A percentile compares a stretch with the other conserved stretches of the same genome.
Evolutionary conservation across 2,329 filamentous ascomycete genomes (phyloP).

Genomic region (Akanthomyces lecanii): DNA sequence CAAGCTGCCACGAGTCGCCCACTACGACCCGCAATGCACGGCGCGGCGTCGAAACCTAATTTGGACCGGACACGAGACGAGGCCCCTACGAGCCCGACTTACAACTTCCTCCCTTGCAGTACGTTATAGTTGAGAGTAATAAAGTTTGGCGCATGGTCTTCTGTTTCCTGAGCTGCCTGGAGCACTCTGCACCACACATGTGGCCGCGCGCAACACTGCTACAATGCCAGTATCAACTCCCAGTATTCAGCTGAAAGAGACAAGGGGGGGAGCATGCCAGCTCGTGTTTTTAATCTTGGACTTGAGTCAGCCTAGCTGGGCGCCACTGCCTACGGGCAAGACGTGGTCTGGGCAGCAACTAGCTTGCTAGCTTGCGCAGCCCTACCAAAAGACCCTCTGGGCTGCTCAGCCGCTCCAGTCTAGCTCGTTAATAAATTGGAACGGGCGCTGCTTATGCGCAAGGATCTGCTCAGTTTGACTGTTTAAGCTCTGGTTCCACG

Average conservation of each 20-base stretch:
- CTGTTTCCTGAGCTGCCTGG: not conserved
- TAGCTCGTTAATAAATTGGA: not conserved
- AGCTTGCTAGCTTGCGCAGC: not conserved
- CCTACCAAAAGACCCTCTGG: constrained; percentile 1
- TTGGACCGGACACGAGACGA: constrained; percentile 4
- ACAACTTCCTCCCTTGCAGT: not conserved
- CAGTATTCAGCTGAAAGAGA: not conserved
- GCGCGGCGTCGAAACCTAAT: not conserved
- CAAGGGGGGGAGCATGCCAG: not conserved
- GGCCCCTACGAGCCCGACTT: not conserved
- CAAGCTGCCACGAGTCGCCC: not conserved
- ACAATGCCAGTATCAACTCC: not conserved
- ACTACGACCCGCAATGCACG: not conserved
- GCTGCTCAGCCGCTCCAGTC: constrained; percentile 8
- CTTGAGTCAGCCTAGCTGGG: constrained; percentile 8
- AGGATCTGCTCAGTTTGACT: not conserved
- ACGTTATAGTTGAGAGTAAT: too few species aligned
- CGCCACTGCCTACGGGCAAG: not conserved
- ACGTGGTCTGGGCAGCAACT: not conserved
- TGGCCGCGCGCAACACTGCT: not conserved
- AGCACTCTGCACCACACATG: not conserved
- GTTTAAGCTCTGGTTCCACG: not conserved
- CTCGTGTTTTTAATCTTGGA: not conserved
- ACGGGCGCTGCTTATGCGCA: not conserved
- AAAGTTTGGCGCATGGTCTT: not conserved